These are phyloP conservation scores for Pezicula radicicola DNA, from an alignment of 2,329 filamentous ascomycete species.

Conservation along the genomic window DNA sequence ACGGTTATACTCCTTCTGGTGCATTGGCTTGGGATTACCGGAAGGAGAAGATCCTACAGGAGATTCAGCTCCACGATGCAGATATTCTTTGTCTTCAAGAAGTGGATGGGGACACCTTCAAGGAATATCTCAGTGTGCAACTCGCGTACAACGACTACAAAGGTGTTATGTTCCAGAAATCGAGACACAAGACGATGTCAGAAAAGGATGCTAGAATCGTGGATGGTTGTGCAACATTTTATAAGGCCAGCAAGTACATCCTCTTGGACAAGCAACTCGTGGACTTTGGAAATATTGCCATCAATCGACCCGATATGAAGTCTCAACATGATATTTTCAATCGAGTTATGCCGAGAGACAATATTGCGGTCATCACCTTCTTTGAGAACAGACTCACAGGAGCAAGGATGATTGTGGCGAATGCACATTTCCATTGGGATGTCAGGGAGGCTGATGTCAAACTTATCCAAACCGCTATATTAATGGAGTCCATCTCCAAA, in stretches of 20 bases:
- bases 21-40: conserved; percentile 87
- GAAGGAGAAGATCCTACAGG: conserved; percentile 76
- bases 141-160: conserved; percentile 88
- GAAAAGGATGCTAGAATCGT: conserved; percentile 87
- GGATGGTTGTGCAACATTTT: conserved; percentile 96
- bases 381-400: conserved; percentile 90
- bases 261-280: conserved; percentile 91
- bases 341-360: conserved; percentile 96
- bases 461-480: conserved; percentile 88
- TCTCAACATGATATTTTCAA: conserved; percentile 98
- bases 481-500: conserved; percentile 89
- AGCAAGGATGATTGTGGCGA: conserved; percentile 87
- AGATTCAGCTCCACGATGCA: conserved; percentile 74
- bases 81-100: conserved; percentile 95
- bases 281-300: conserved; percentile 87
- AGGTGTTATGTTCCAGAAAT: conserved; percentile 89
- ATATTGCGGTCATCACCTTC: conserved; percentile 89
- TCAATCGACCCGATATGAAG: conserved; percentile 95
- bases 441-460: conserved; percentile 90
- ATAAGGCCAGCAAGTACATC: conserved; percentile 92
- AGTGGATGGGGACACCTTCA: conserved; percentile 87
- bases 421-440: conserved; percentile 95
- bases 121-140: conserved; percentile 85
- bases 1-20: conserved; percentile 83
- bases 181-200: conserved; percentile 85